Evolutionary conservation across 2,329 filamentous ascomycete species (phyloP).

Genomic region (Ophiocordyceps camponoti-leonardi): DNA sequence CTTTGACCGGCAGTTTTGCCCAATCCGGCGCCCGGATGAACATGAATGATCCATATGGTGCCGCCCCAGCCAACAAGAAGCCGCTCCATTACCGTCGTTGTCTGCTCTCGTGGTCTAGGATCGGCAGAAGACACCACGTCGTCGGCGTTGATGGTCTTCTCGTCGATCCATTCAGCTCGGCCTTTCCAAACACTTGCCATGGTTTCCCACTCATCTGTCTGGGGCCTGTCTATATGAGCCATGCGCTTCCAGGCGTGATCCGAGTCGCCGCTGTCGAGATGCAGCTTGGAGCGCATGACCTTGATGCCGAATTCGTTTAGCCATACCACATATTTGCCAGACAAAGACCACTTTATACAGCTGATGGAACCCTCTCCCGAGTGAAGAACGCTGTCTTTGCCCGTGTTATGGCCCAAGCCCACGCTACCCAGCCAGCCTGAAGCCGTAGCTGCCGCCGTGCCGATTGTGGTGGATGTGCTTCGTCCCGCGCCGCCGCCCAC

Average conservation of each 20-base stretch:
- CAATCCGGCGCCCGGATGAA: constrained; percentile 53
- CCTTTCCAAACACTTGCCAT: constrained; percentile 96
- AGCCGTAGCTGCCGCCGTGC: constrained; percentile 65
- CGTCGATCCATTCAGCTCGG: constrained; percentile 82
- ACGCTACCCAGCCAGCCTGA: constrained; percentile 85
- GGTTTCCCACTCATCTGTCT: constrained; percentile 77
- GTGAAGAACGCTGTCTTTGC: constrained; percentile 75
- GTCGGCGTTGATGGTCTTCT: constrained; percentile 58
- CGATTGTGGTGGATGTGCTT: constrained; percentile 75
- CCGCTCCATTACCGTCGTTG: constrained; percentile 47
- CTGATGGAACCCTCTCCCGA: constrained; percentile 84
- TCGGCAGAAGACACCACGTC: constrained; percentile 28
- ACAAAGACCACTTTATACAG: constrained; percentile 86
- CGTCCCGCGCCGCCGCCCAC: constrained; percentile 62
- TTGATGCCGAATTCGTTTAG: constrained; percentile 95
- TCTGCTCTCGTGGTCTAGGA: constrained; percentile 29
- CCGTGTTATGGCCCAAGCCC: constrained; percentile 59
- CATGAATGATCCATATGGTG: constrained; percentile 88
- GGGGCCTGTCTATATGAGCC: constrained; percentile 78
- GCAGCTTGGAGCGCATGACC: constrained; percentile 82
- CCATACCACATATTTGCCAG: constrained; percentile 87
- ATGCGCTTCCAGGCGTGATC: constrained; percentile 91
- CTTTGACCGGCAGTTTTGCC: constrained; percentile 53
- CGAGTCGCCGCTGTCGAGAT: constrained; percentile 56
- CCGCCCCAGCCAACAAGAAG: constrained; percentile 90